These are phyloP conservation scores for Pilaira anomala DNA, from an alignment of 192 early-diverging fungal genomes.

Conservation along the genomic window DNA sequence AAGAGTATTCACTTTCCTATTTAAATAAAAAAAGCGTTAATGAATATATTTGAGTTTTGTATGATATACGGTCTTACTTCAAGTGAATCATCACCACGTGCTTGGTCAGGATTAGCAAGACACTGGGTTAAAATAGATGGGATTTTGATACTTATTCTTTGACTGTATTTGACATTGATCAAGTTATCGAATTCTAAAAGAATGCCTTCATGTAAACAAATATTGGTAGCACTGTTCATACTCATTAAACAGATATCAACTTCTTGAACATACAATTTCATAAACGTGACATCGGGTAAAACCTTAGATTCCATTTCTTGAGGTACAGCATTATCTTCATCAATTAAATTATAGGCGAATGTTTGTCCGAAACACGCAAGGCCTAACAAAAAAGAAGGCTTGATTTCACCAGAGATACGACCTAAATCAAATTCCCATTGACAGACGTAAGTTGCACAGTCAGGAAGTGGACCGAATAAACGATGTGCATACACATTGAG, in stretches of 20 bases:
- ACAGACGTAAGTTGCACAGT: constrained; percentile 59
- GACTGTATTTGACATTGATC: constrained; percentile 53
- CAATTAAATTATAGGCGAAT: constrained; percentile 62
- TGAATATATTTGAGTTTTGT: too few relatives aligned
- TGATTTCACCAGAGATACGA: constrained; percentile 62
- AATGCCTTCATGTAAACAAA: constrained; percentile 58
- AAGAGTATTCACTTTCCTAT: constrained; percentile 36
- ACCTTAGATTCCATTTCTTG: constrained; percentile 32
- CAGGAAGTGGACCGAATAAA: constrained; percentile 67
- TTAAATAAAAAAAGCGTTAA: background rate
- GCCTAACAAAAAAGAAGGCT: constrained; percentile 56
- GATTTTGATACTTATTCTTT: constrained; percentile 53
- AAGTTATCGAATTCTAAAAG: constrained; percentile 63
- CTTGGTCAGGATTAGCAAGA: constrained; percentile 44
- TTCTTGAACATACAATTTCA: constrained; percentile 52
- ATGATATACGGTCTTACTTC: background rate
- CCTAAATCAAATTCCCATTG: constrained; percentile 67
- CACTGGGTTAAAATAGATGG: constrained; percentile 52
- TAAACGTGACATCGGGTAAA: constrained; percentile 60
- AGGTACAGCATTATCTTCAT: constrained; percentile 65
- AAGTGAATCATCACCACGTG: background rate
- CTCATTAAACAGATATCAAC: constrained; percentile 62
- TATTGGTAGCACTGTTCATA: constrained; percentile 42
- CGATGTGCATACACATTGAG: constrained; percentile 59
- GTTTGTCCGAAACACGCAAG: constrained; percentile 48